Evolutionary conservation across 1,284 basidiomycete genomes (phyloP).

Genomic region (Fomitopsis schrenkii): DNA sequence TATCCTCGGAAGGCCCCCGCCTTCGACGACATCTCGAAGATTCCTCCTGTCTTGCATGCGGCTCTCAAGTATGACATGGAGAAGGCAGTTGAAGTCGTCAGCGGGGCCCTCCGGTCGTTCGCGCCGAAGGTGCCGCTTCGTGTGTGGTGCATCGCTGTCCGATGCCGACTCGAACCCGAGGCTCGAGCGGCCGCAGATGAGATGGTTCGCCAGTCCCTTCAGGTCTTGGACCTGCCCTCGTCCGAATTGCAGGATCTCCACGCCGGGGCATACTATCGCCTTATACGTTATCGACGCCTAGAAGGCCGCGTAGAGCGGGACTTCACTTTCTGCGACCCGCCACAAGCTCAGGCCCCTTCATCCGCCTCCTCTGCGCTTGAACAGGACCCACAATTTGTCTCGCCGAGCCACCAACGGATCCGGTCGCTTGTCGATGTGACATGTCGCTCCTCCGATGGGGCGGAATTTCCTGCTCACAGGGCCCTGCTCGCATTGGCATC

Average conservation of each 20-base stretch:
- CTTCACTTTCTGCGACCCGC: not conserved
- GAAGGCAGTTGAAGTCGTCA: not conserved
- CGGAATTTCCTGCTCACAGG: conserved; percentile 41
- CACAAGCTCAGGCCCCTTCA: not conserved
- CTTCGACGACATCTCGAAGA: not conserved
- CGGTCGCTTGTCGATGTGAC: conserved; percentile 30
- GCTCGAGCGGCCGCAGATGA: not conserved
- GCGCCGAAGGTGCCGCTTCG: not conserved
- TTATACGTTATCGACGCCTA: not conserved
- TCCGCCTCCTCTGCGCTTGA: not conserved
- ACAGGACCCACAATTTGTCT: not conserved
- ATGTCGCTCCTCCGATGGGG: conserved; percentile 42
- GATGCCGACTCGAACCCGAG: not conserved
- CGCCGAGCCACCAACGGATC: not conserved
- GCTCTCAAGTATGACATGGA: conserved; percentile 13
- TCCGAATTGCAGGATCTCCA: not conserved
- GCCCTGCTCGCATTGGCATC: conserved; percentile 41
- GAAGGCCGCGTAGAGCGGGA: not conserved
- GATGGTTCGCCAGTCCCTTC: not conserved
- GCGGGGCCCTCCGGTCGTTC: not conserved
- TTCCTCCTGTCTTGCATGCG: conserved; percentile 8
- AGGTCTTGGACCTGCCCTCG: not conserved
- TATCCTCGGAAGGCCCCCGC: conserved; percentile 1
- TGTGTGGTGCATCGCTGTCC: not conserved
- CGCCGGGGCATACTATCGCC: not conserved